Conservation (phyloP, 768 basidiomycete genomes). For the Lentinula boryana region DNA sequence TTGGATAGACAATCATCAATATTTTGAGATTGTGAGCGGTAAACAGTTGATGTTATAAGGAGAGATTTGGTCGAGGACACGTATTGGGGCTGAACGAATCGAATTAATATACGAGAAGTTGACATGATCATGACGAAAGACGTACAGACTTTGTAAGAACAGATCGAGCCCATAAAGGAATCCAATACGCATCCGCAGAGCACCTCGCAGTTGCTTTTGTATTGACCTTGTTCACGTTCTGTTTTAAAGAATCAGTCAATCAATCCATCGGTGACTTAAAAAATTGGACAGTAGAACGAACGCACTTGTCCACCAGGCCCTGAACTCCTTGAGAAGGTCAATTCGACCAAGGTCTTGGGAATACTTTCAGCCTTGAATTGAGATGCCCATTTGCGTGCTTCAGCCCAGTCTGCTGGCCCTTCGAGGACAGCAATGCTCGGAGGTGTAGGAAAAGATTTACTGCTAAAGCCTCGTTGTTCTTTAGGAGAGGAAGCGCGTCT, state of each 20-base stretch:
- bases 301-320: slow-evolving; percentile 81
- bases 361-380: slow-evolving; percentile 40
- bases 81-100: slow-evolving; percentile 46
- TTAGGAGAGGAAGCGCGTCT: background rate
- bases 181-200: slow-evolving; percentile 52
- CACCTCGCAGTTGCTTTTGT: slow-evolving; percentile 72
- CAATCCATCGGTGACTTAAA: background rate
- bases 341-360: slow-evolving; percentile 47
- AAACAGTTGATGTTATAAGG: slow-evolving; percentile 59
- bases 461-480: background rate
- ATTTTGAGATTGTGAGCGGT: slow-evolving; percentile 77
- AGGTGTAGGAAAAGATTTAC: slow-evolving; percentile 29
- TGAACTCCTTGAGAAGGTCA: slow-evolving; percentile 73
- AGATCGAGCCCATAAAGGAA: slow-evolving; percentile 60
- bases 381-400: slow-evolving; percentile 51
- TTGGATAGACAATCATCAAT: slow-evolving; percentile 67
- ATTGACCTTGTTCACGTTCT: slow-evolving; percentile 91
- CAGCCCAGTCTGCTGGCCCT: slow-evolving; percentile 32
- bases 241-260: background rate
- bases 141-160: slow-evolving; percentile 45
- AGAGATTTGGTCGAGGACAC: slow-evolving; percentile 64
- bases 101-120: background rate
- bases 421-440: slow-evolving; percentile 31
- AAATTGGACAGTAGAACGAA: slow-evolving; percentile 7
- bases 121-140: background rate